Evolutionary conservation across 2,329 filamentous ascomycete species (phyloP).

Genomic region (Talaromyces amestolkiae): DNA sequence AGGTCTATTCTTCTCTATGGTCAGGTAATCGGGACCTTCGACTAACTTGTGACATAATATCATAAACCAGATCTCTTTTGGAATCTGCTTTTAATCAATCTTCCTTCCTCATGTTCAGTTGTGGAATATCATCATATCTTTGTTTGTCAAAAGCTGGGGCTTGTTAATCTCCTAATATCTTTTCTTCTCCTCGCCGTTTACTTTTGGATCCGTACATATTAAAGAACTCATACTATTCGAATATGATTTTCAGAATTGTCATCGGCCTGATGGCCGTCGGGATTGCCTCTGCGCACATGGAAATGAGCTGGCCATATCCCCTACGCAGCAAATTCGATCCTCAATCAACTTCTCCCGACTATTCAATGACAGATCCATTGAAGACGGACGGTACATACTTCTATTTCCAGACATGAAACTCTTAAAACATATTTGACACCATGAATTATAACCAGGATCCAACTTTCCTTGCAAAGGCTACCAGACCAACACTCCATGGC

Average conservation of each 20-base stretch:
- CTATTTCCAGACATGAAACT: neutral
- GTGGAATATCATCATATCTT: neutral
- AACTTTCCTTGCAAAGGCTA: constrained; percentile 78
- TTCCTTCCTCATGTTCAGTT: neutral
- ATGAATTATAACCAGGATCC: constrained; percentile 42
- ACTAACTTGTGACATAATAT: neutral
- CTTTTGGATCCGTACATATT: neutral
- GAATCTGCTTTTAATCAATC: neutral
- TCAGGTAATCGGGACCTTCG: neutral
- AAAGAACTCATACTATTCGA: neutral
- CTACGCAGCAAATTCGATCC: constrained; percentile 53
- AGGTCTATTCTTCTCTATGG: neutral
- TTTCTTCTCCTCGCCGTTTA: neutral
- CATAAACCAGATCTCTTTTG: neutral
- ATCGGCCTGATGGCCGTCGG: constrained; percentile 6
- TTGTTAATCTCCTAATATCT: neutral
- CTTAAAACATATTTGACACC: neutral
- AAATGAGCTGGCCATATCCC: constrained; percentile 55
- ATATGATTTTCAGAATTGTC: constrained; percentile 3
- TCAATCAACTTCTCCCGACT: constrained; percentile 53
- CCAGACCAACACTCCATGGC: constrained; percentile 50
- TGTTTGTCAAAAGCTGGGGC: neutral
- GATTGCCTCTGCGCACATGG: constrained; percentile 48
- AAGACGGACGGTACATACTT: constrained; percentile 11
- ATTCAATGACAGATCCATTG: constrained; percentile 69